Evolutionary conservation across 2,329 filamentous ascomycete genomes (phyloP), one percentile per base, ranked within the genome.

Genomic region (Diaporthe citrichinensis): DNA sequence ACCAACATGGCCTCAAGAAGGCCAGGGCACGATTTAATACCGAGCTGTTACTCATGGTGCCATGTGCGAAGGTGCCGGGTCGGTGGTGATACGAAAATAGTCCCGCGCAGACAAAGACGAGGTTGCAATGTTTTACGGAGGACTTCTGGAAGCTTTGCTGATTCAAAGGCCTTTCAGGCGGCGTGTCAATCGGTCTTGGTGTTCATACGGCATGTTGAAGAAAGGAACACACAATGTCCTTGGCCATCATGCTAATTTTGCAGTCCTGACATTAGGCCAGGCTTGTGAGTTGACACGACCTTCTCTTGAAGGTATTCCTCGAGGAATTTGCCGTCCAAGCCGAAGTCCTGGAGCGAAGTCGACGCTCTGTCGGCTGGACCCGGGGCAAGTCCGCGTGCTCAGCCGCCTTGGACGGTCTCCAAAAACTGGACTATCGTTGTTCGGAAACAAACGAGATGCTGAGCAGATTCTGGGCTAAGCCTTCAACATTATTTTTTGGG

Each of bases 151-250:
- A 55, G 49, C 15, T 23, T 28, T 69, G 65, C 46, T 6, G 34
- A n/a, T 34, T 28, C 34, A 55, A 41, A 53, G 15, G 8, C 15
- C 65, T 68, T 68, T 68, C 31, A 68, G 46, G 31, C 46, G 31
- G 23, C 46, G 46, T 28, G 65, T 36, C 49, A 55, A 69, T 41
- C 23, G 34, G 49, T 69, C 65, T 69, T 69, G 65, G 65, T 69
- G n/a, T 31, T 20, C 46, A 39, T 31, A 28, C 23, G n/a, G 65
- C 46, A 39, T 36, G 1, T 39, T 28, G 49, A 53, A 69, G 46
- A 53, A 36, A 49, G 44, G 23, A 53, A 55, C 49, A 10, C 6
- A 55, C 49, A 69, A 28, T 53, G 9, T 15, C 34, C 34, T 41
- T 69, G 65, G 28, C 34, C 3, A 53, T 10, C 6, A 20, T 9